These are phyloP conservation scores for Pythium graminicola DNA, from an alignment of 352 stramenopile species.

Conservation along the genomic window DNA sequence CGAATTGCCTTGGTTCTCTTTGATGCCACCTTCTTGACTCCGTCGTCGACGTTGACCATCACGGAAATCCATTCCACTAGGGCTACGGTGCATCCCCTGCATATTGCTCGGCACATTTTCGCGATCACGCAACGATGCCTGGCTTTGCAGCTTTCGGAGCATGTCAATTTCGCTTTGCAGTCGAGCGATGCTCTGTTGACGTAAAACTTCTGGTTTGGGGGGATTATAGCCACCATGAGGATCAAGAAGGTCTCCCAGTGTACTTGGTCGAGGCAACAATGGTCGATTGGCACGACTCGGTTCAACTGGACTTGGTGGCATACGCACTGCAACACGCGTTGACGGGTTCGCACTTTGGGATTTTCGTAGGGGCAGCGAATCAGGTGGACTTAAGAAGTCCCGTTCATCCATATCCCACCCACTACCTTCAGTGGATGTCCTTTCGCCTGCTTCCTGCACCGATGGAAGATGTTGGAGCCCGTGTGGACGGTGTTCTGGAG, in stretches of 20 bases:
- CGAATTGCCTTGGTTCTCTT: not conserved
- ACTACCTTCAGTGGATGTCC: not conserved
- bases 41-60: not conserved
- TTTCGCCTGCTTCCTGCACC: conserved; percentile 9
- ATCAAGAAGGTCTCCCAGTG: conserved; percentile 16
- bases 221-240: conserved; percentile 15
- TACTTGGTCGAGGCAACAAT: conserved; percentile 14
- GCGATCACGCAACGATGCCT: not conserved
- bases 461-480: conserved; percentile 10
- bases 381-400: conserved; percentile 5
- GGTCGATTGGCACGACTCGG: conserved; percentile 9
- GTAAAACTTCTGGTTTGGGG: conserved; percentile 6
- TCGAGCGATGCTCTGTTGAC: conserved; percentile 10
- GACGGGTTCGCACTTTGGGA: conserved; percentile 12
- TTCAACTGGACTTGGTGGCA: conserved; percentile 16
- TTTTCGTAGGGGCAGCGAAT: conserved; percentile 3
- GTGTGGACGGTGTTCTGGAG: conserved; percentile 1
- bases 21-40: not conserved
- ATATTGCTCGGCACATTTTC: conserved; percentile 8
- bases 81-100: conserved; percentile 1
- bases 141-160: not conserved
- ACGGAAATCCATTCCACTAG: not conserved
- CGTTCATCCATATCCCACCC: conserved; percentile 1
- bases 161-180: conserved; percentile 19
- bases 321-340: conserved; percentile 13